Base-by-base conservation (phyloP, 257 asterid species). In the Nicotiana tabacum region DNA sequence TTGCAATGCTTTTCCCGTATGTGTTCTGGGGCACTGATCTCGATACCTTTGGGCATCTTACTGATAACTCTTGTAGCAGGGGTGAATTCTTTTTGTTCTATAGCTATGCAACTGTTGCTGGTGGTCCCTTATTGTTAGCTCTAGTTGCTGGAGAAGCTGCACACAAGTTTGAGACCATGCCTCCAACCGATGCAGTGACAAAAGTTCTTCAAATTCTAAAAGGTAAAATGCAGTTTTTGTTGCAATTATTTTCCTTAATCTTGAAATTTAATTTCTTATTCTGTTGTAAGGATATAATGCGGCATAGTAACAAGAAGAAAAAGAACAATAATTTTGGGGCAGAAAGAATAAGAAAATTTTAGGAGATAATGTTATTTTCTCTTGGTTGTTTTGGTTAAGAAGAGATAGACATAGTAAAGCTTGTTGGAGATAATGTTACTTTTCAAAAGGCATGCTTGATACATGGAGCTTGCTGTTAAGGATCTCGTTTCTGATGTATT, bases 81-180 rank as follows among this genome's bases (percentile, higher is more conserved):
- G 99, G 98, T 2, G 99, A 96, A 88, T 96, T 94, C 87, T 96
- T 96, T 87, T 92, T 96, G 77, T 96, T 96, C 88, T 96, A 96
- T 86, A 96, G 98, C 90, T 96, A 96, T 77, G 96, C 98, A 56
- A 91, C 97, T 55, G 97, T 96, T 29, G 99, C 98, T 74, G 99
- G 99, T 77, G 99, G 99, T 78, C 93, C 99, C 70, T 89, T 96
- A 87, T 92, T 96, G 92, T 90, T 94, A 85, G 99, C 96, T 86
- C 87, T 96, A 83, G 98, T 96, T 62, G 99, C 99, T 55, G 98
- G 98, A 83, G 97, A 94, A 91, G 98, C 98, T 89, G 99, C 99
- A 77, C 92, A 92, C 89, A 88, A 88, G 88, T 92, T 93, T 89
- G 99, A 96, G 93, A 85, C 74, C 64, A 91, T 88, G 89, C 93